Evolutionary conservation across 2,329 filamentous ascomycete genomes (phyloP).

Genomic region (Aspergillus transmontanensis): DNA sequence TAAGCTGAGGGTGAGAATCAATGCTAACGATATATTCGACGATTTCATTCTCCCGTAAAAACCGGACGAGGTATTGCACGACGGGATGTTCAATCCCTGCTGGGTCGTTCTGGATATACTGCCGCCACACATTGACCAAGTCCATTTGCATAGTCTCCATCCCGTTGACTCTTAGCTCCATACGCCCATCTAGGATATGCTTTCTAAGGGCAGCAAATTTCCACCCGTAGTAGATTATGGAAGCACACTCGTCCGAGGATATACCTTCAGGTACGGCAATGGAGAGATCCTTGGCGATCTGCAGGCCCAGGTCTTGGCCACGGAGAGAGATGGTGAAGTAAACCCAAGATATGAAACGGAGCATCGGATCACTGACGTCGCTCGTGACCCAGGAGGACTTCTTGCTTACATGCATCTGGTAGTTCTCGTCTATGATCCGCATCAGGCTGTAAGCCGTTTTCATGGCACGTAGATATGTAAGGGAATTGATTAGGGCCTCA

Average conservation of each 20-base stretch:
- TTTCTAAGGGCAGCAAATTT: constrained; percentile 69
- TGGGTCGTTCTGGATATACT: constrained; percentile 51
- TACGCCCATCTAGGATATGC: constrained; percentile 79
- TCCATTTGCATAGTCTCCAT: constrained; percentile 73
- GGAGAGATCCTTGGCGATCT: constrained; percentile 40
- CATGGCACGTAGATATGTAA: constrained; percentile 20
- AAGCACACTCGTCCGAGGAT: constrained; percentile 29
- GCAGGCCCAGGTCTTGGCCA: constrained; percentile 33
- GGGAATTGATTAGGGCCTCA: constrained; percentile 22
- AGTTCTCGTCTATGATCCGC: constrained; percentile 36
- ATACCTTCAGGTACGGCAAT: constrained; percentile 35
- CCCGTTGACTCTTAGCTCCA: constrained; percentile 84
- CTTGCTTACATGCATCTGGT: constrained; percentile 44
- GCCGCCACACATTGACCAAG: constrained; percentile 68
- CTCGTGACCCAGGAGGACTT: constrained; percentile 46
- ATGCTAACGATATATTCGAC: constrained; percentile 87
- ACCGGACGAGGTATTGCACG: constrained; percentile 68
- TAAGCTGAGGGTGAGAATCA: constrained; percentile 89
- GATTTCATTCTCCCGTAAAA: constrained; percentile 70
- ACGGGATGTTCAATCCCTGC: constrained; percentile 54
- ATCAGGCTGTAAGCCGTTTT: constrained; percentile 32
- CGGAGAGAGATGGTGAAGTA: constrained; percentile 35
- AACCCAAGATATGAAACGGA: constrained; percentile 34
- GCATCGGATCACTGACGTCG: constrained; percentile 43
- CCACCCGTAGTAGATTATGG: constrained; percentile 58